These are phyloP conservation scores for Trypanosoma vivax DNA, from an alignment of 208 protist genomes.

Conservation along the genomic window DNA sequence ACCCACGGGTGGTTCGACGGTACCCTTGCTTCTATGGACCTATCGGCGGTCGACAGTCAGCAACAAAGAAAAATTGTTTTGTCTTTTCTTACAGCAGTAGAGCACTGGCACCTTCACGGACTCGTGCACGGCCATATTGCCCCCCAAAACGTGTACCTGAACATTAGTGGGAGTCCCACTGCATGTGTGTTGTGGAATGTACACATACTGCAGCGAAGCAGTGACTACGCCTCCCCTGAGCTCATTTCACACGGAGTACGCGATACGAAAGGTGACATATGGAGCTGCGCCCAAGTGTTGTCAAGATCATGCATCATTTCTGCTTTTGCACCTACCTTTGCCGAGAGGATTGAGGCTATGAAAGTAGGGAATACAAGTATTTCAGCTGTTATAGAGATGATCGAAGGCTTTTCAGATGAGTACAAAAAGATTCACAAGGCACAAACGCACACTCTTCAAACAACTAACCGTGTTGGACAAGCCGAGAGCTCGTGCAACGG, in stretches of 20 bases:
- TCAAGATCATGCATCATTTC: constrained; percentile 12
- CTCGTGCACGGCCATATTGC: constrained; percentile 60
- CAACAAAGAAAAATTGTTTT: constrained; percentile 32
- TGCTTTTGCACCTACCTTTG: constrained; percentile 6
- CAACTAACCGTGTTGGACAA: constrained; percentile 32
- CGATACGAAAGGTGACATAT: constrained; percentile 46
- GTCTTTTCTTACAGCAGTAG: constrained; percentile 61
- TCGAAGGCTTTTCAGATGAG: constrained; percentile 41
- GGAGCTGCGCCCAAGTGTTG: constrained; percentile 49
- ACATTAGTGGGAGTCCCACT: constrained; percentile 31
- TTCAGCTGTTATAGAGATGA: constrained; percentile 43
- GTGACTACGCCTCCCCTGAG: constrained; percentile 39
- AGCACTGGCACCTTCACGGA: constrained; percentile 85
- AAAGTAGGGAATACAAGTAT: constrained; percentile 32
- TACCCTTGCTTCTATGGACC: constrained; percentile 29
- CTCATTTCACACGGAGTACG: constrained; percentile 35
- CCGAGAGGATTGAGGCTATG: constrained; percentile 21
- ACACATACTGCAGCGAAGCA: constrained; percentile 25
- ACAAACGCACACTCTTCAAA: constrained; percentile 47
- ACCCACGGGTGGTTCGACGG: constrained; percentile 76
- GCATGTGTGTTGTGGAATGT: constrained; percentile 61
- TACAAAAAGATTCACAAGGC: constrained; percentile 36
- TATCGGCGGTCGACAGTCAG: constrained; percentile 5
- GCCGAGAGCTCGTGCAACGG: constrained; percentile 74
- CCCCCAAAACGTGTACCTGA: constrained; percentile 68